Evolutionary conservation across 768 basidiomycete species (phyloP), one percentile per base, ranked within the genome.

Genomic region (Baorangia bicolor): DNA sequence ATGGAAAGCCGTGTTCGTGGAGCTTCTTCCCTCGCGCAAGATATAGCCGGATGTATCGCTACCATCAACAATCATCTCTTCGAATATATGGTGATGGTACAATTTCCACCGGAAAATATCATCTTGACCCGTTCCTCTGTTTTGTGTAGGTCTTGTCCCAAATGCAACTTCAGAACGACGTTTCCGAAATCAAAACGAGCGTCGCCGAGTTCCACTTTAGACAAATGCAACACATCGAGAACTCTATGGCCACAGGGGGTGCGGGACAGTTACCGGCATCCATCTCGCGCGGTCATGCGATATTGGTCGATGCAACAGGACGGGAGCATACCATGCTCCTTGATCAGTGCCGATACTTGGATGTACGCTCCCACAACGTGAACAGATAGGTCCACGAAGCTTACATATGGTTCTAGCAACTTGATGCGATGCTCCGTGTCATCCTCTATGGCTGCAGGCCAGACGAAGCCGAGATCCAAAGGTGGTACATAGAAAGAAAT

Each of bases 401-500:
- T 11, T 27, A 21, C 43, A 9, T 8, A 5, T 9, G 4, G 3
- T 30, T 25, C 35, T 20, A 58, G 53, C 53, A 55, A 42, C 35
- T 57, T 1, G 18, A 48, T 43, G 20, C 11, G 23, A 42, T 51
- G 49, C 30, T 57, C 5, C 6, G 0, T 13, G 49, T 16, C 3
- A 18, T n/a, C 10, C 53, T 50, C 10, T 20, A 25, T 33, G 42
- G 28, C 18, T 38, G 57, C 12, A 33, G 28, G 4, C 34, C 49
- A 10, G 55, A 57, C 10, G 40, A 57, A 45, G 47, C 21, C 13
- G 20, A 43, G 20, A 14, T 37, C 3, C 54, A 45, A 13, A 23
- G 12, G 28, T 51, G 57, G 57, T 58, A 57, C n/a, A 51, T 51
- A 0, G 23, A 46, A 7, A 27, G 33, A n/a, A 50, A 46, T 33